Conservation (phyloP, 306 rosid genomes). For the Rosa persica region DNA sequence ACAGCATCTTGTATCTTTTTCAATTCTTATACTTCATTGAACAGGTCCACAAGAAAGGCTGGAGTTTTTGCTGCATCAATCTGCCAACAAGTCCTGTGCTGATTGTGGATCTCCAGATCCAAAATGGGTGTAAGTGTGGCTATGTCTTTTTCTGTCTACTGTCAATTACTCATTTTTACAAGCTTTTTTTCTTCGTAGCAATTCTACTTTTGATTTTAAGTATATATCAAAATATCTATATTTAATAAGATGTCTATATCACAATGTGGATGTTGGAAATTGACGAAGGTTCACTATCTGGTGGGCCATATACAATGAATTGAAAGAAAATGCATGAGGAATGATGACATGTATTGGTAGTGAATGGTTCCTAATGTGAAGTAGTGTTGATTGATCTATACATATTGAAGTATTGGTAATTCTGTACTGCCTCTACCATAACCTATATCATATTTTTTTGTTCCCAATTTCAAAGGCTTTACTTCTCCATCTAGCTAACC, state of each 20-base stretch:
- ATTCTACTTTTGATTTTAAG: background rate
- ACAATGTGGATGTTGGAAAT: background rate
- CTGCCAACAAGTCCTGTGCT: slow-evolving; percentile 66
- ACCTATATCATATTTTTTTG: background rate
- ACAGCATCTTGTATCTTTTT: slow-evolving; percentile 12
- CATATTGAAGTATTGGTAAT: background rate
- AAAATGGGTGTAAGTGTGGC: slow-evolving; percentile 86
- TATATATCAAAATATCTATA: background rate
- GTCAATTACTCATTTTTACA: background rate
- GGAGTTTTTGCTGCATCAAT: slow-evolving; percentile 47
- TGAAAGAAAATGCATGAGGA: background rate
- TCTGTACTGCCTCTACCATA: background rate
- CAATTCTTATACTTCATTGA: slow-evolving; percentile 22
- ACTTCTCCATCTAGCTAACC: background rate
- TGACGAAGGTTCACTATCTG: background rate
- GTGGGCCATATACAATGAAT: background rate
- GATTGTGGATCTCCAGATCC: slow-evolving; percentile 95
- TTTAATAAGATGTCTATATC: background rate
- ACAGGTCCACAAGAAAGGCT: slow-evolving; percentile 68
- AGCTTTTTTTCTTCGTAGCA: background rate
- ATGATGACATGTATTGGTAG: background rate
- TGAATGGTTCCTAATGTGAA: background rate
- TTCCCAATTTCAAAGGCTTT: background rate
- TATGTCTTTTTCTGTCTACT: background rate
- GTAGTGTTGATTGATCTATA: slow-evolving; percentile 1